Conservation (phyloP, 164 flowering plant genomes). For the Santalum album region DNA sequence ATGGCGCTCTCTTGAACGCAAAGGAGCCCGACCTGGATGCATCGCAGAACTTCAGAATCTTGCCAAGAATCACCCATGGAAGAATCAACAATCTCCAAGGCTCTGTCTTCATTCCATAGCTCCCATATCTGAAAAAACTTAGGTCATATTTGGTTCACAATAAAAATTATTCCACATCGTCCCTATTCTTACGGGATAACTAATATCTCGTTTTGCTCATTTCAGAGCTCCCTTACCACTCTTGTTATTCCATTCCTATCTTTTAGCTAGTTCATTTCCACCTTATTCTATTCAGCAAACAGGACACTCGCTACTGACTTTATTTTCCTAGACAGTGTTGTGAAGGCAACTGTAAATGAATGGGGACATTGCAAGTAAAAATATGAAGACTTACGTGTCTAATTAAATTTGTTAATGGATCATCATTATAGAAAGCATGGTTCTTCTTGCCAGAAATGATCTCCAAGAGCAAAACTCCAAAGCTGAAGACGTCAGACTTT, state of each 20-base stretch:
- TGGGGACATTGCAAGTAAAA: too few species aligned
- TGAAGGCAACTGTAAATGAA: too few species aligned
- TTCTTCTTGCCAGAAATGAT: constrained; percentile 17
- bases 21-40: constrained; percentile 27
- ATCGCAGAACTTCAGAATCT: constrained; percentile 12
- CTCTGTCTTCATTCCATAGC: constrained; percentile 21
- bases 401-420: constrained; percentile 3
- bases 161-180: too few species aligned
- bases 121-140: constrained; percentile 20
- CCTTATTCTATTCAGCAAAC: too few species aligned
- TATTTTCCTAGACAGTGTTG: too few species aligned
- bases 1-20: constrained; percentile 22
- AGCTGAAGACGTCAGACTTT: constrained; percentile 34
- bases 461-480: constrained; percentile 25
- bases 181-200: too few species aligned
- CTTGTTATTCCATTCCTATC: too few species aligned
- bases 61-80: constrained; percentile 7
- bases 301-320: too few species aligned
- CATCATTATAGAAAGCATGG: background rate
- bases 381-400: constrained; percentile 6
- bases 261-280: too few species aligned
- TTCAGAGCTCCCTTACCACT: too few species aligned
- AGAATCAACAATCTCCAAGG: constrained; percentile 15
- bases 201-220: too few species aligned
- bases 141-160: too few species aligned